A percentile compares a stretch with the other conserved stretches of the same genome.
These are phyloP conservation scores for Cenchrus fungigraminus DNA, from an alignment of 176 grass and related monocot genomes.

Conservation along the genomic window DNA sequence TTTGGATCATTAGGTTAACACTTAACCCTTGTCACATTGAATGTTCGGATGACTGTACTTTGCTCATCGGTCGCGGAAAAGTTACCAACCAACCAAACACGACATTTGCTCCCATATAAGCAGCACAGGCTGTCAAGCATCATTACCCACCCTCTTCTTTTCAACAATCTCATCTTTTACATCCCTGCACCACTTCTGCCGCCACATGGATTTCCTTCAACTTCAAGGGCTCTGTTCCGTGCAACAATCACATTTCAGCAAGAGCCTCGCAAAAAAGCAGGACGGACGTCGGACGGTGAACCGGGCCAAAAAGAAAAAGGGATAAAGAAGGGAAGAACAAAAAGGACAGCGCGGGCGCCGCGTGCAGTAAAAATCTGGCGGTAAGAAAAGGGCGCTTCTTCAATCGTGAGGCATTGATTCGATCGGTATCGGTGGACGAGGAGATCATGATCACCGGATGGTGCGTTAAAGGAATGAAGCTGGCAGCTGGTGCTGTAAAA, in stretches of 20 bases:
- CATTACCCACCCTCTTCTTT: background rate
- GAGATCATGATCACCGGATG: constrained; percentile 33
- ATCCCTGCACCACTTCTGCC: background rate
- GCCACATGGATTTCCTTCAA: constrained; percentile 1
- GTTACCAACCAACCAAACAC: background rate
- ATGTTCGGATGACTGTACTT: background rate
- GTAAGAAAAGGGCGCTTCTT: background rate
- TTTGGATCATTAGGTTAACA: too few species aligned
- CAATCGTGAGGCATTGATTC: constrained; percentile 45
- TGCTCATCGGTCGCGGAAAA: background rate
- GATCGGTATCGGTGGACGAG: background rate
- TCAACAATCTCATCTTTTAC: background rate
- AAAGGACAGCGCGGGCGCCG: background rate
- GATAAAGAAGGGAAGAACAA: background rate
- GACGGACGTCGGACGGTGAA: constrained; percentile 15
- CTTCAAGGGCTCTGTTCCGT: background rate
- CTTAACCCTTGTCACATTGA: too few species aligned
- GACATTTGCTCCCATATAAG: background rate
- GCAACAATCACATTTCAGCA: constrained; percentile 34
- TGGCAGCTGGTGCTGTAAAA: background rate
- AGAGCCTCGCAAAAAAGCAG: constrained; percentile 25
- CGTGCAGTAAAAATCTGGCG: constrained; percentile 5
- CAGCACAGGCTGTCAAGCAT: constrained; percentile 28
- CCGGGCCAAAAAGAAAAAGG: constrained; percentile 24
- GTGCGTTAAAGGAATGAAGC: constrained; percentile 18